Percentiles rank a stretch among this genome's conserved stretches.
Conservation (phyloP, 2,329 filamentous ascomycete genomes). For the Sporothrix brasiliensis region DNA sequence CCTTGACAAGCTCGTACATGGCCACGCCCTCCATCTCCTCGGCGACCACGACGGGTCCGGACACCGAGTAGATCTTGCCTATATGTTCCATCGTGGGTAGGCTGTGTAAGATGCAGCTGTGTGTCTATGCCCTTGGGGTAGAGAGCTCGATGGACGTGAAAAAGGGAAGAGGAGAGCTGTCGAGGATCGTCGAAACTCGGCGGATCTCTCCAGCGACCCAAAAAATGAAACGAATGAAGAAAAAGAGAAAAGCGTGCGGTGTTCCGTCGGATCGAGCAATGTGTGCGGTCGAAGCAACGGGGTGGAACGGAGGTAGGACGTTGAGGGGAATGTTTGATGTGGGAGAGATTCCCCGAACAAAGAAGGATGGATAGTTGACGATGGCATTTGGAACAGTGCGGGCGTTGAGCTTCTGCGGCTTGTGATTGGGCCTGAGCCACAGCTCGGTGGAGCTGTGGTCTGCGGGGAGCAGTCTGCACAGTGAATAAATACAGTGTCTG, state of each 20-base stretch:
- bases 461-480: conserved; percentile 30
- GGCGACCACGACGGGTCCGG: conserved; percentile 82
- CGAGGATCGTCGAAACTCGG: background rate
- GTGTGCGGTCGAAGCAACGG: background rate
- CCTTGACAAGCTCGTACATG: conserved; percentile 98
- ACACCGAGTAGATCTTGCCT: conserved; percentile 40
- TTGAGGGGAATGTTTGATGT: background rate
- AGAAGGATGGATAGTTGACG: conserved; percentile 19
- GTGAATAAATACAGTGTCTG: conserved; percentile 24
- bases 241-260: background rate
- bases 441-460: conserved; percentile 25
- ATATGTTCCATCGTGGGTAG: conserved; percentile 33
- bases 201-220: background rate
- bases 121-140: conserved; percentile 5
- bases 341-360: conserved; percentile 6
- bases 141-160: background rate
- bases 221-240: background rate
- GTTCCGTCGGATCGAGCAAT: conserved; percentile 9
- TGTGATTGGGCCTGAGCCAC: conserved; percentile 29
- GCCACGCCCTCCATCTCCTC: conserved; percentile 99
- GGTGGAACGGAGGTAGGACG: background rate
- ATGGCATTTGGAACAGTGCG: conserved; percentile 25
- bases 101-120: background rate
- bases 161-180: background rate
- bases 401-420: conserved; percentile 33